phyloP scores from a whole-genome alignment of 768 basidiomycete species.

The Collybia sordida region DNA sequence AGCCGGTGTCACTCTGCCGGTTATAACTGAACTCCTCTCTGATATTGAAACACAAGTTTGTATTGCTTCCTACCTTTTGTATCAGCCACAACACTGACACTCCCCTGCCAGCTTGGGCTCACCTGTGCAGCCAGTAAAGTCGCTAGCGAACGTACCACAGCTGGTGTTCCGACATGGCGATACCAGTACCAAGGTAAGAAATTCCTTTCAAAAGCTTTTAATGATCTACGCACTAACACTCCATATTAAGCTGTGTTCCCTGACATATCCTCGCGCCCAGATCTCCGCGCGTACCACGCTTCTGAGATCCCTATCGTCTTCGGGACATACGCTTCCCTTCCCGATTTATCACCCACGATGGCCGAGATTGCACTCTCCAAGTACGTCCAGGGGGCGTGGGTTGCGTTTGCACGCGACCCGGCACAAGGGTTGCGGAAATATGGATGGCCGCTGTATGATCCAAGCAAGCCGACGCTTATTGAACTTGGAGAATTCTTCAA shows the following conservation, averaged over 20 bases:
- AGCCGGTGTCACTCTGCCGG: slow-evolving; percentile 24
- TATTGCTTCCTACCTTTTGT: not conserved
- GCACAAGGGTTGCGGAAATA: slow-evolving; percentile 20
- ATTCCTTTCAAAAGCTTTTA: not conserved
- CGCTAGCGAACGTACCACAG: slow-evolving; percentile 23
- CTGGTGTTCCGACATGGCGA: slow-evolving; percentile 20
- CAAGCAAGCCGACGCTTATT: slow-evolving; percentile 4
- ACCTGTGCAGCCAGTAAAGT: slow-evolving; percentile 29
- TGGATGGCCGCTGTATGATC: slow-evolving; percentile 21
- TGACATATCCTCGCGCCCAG: slow-evolving; percentile 30
- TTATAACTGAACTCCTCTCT: slow-evolving; percentile 25
- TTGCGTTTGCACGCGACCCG: slow-evolving; percentile 38
- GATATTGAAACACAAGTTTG: slow-evolving; percentile 30
- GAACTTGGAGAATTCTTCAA: slow-evolving; percentile 11
- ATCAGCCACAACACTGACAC: no score
- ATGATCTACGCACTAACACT: not conserved
- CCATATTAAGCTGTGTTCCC: slow-evolving; percentile 29
- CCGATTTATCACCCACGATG: slow-evolving; percentile 19
- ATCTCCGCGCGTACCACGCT: slow-evolving; percentile 36
- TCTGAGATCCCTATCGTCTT: slow-evolving; percentile 41
- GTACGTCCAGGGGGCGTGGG: slow-evolving; percentile 36
- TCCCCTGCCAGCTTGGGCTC: slow-evolving; percentile 19
- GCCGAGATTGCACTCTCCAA: slow-evolving; percentile 25
- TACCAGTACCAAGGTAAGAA: slow-evolving; percentile 26
- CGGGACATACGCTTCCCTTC: slow-evolving; percentile 29